Base-by-base conservation (phyloP, 305 asterid species). In the Fraxinus baroniana region DNA sequence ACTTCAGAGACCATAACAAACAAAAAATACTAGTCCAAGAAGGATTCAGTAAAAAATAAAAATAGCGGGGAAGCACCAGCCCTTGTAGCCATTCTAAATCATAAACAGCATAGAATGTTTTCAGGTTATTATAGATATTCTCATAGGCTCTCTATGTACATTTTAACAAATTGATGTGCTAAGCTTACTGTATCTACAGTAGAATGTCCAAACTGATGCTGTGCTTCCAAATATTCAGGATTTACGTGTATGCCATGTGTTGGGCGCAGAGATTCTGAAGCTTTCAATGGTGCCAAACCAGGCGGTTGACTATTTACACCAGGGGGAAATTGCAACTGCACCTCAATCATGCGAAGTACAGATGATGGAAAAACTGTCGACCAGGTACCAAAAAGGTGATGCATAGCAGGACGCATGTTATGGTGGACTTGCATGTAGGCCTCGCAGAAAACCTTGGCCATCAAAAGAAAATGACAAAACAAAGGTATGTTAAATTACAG, bases 381-480 rank as follows among this genome's bases (percentile, higher is more conserved):
- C 99, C 99, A 96, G 28, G 98, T 93, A 77, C 97, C 91, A 80
- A 94, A 96, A 52, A 96, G 97, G 83, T 93, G 98, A 83, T 96
- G 97, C 95, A 94, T 88, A 60, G 98, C 89, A 55, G 89, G 78
- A 80, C 89, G 89, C 97, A 94, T 93, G 86, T 44, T 94, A 77
- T 95, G 93, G 87, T 90, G 90, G 80, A 92, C 94, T 93, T 92
- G 98, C 52, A 85, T 81, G 82, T 91, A 92, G 75, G 98, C 97
- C 84, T 89, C 92, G 82, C 94, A 92, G 87, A 94, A 94, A 77
- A 94, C 98, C 99, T 94, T 66, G 55, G 77, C 80, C 85, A 80
- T 70, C 37, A 84, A 74, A 70, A 70, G 55, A 82, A 79, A 81
- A 72, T 70, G 72, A 74, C 74, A 72, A 74, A 89, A 49, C 70